Conservation (phyloP, 441 rosid species). For the Pelargonium fulgidum region DNA sequence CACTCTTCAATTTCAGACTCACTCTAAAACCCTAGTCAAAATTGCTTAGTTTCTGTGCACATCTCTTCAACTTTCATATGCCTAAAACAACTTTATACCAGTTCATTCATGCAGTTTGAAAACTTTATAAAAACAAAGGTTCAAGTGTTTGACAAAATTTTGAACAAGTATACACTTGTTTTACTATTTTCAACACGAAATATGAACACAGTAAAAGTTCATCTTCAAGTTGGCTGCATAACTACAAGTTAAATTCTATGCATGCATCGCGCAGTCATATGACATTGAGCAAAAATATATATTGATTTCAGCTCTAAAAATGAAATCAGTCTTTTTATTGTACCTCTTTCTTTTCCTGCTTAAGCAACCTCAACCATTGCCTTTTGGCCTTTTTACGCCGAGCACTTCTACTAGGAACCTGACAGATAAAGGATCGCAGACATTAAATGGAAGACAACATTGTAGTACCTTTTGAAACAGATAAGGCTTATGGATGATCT, state of each 20-base stretch:
- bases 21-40: not conserved
- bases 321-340: constrained; percentile 2
- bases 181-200: not conserved
- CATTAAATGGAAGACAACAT: not conserved
- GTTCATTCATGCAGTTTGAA: not conserved
- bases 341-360: constrained; percentile 64
- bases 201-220: not conserved
- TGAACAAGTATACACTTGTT: not conserved
- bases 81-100: not conserved
- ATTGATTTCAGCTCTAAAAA: constrained; percentile 9
- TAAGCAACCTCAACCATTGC: constrained; percentile 51
- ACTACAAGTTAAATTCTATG: not conserved
- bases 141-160: not conserved
- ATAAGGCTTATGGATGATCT: constrained; percentile 4
- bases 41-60: not conserved
- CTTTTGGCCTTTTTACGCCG: constrained; percentile 84
- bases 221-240: not conserved
- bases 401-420: constrained; percentile 84
- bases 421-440: constrained; percentile 21
- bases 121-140: too few relatives aligned
- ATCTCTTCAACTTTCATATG: not conserved
- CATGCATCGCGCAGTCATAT: not conserved
- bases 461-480: not conserved
- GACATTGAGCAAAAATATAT: constrained; percentile 10
- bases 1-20: not conserved